Base-by-base conservation (phyloP, 805 yeast genomes). In the Ogataea ramenticola region DNA sequence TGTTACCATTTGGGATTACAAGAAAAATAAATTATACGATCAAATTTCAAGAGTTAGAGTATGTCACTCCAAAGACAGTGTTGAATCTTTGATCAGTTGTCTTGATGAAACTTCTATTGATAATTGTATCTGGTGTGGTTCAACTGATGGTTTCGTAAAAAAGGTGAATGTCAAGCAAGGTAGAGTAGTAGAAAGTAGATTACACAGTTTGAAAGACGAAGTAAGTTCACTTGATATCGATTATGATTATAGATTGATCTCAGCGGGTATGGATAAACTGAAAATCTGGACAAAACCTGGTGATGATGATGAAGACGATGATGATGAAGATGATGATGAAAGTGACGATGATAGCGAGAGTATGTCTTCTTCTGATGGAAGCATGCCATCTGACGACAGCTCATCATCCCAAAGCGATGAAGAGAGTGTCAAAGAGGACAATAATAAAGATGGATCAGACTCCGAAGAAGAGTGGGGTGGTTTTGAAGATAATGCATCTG, bases 201-300 rank as follows among this genome's bases (percentile, higher is more conserved):
- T 72, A 8, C 96, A 89, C 57, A 77, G 84, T 15, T 59, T 64
- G 7, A 60, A 66, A 3, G 98, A 90, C 57, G 96, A 87, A 50
- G 91, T 88, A 2, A 72, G 77, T 0, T 71, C 74, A 37, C 66
- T 91, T 49, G 97, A 89, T 57, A 68, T 87, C 43, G 99, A 91
- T 60, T 78, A 60, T 50, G 84, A 83, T 44, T 93, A 88, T 56
- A 74, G 96, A 47, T 66, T 89, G 43, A 77, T 86, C 3, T 80
- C 86, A 59, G 88, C 84, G 6, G 93, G 96, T 19, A 83, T 90
- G 89, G 91, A 86, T 39, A 70, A 73, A 24, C 66, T 91, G 45
- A 83, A 81, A 53, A 68, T 91, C 6, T 91, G 98, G 98, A 68
- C 74, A 11, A 66, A 62, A 26, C 53, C 45, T 3, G 43, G 43